Base-by-base conservation (phyloP, 495 filamentous ascomycete species). In the Annulohypoxylon moriforme region DNA sequence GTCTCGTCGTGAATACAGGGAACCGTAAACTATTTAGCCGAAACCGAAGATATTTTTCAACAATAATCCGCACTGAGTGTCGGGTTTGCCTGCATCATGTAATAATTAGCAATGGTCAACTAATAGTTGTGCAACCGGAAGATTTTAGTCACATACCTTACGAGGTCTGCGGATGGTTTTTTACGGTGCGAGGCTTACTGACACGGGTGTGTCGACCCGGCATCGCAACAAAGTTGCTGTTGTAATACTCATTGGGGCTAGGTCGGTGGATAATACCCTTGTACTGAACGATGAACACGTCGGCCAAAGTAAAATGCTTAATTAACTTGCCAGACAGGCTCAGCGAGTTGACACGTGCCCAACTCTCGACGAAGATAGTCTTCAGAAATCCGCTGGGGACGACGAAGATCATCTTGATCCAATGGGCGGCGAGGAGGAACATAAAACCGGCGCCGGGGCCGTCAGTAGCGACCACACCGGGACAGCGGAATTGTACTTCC, bases 331-430 rank as follows among this genome's bases (percentile, higher is more conserved):
- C 94, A 60, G 91, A 94, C 55, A 96, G 78, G 82, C 95, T 98
- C 73, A 97, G 76, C 9, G 85, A 89, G 61, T 82, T 88, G 3
- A 96, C 90, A 16, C 94, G 86, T 1, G 96, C 96, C 91, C 93
- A 98, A 27, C 89, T 93, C 86, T 99, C 96, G 13, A 97, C 86
- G 76, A 94, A 98, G 20, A 98, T 85, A 6, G 94, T 87, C 75
- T 85, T 85, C 38, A 81, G 84, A 57, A 73, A 76, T 62, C 71
- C 57, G 10, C 71, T 72, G 3, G 84, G 84, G 13, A 76, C 67
- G 0, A 89, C 24, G 27, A 36, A 40, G 13, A 77, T 82, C 64
- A 93, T 85, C 65, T 92, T 91, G 55, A 97, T 78, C 1, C 92
- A 18, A 25, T 89, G 85, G 1, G 89, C 87, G 0, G 91, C 92